A percentile compares a stretch with the other conserved stretches of the same genome.
Evolutionary conservation across 2,329 filamentous ascomycete species (phyloP).

Genomic region (Sphaerulina vaccinii): DNA sequence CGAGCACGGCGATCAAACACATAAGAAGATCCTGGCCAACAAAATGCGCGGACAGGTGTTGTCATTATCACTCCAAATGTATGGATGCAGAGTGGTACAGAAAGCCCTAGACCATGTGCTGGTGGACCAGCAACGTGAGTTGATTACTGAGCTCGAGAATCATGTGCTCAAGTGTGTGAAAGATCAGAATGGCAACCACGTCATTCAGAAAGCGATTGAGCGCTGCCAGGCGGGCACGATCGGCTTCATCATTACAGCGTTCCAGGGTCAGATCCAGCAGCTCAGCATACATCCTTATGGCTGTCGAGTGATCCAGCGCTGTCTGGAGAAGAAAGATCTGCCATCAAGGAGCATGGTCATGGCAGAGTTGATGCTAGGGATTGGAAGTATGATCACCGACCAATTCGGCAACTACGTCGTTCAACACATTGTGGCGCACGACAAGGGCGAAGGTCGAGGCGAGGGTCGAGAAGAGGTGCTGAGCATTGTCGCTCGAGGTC

Average conservation of each 20-base stretch:
- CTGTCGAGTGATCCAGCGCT: constrained; percentile 88
- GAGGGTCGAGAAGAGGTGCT: constrained; percentile 62
- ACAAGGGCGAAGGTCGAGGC: constrained; percentile 66
- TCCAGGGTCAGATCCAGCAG: constrained; percentile 70
- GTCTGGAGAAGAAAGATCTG: constrained; percentile 74
- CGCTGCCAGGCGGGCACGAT: constrained; percentile 74
- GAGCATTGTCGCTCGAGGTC: constrained; percentile 66
- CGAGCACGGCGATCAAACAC: constrained; percentile 88
- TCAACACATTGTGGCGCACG: constrained; percentile 84
- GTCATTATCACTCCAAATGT: constrained; percentile 79
- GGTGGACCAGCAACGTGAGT: constrained; percentile 81
- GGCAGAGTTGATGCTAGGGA: constrained; percentile 72
- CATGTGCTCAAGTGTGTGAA: constrained; percentile 75
- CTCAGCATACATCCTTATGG: constrained; percentile 80
- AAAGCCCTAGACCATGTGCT: constrained; percentile 91
- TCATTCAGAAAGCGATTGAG: constrained; percentile 91
- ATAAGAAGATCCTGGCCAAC: constrained; percentile 82
- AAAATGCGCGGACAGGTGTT: constrained; percentile 86
- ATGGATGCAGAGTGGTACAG: constrained; percentile 92
- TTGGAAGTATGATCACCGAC: constrained; percentile 72
- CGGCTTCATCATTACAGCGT: constrained; percentile 78
- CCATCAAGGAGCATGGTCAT: constrained; percentile 71
- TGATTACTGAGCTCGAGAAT: constrained; percentile 78
- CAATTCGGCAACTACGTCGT: constrained; percentile 96
- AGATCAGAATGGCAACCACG: constrained; percentile 92